Evolutionary conservation across 78 protist genomes (phyloP).

Genomic region (Dictyostelium intermedium): DNA sequence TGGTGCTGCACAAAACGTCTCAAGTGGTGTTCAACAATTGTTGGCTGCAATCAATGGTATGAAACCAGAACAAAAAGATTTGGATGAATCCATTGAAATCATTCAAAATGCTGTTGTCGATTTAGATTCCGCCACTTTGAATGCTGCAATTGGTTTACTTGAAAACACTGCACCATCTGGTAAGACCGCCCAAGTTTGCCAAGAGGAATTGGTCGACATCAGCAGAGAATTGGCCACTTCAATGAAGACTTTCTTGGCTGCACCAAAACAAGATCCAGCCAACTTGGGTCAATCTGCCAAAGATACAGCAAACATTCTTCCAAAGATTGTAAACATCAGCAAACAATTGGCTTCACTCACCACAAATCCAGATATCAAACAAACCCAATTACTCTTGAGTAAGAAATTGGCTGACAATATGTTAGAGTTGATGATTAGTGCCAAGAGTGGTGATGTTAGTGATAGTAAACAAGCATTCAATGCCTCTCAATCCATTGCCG

Average conservation of each 20-base stretch:
- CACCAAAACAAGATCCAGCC: conserved; percentile 61
- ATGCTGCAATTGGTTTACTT: conserved; percentile 75
- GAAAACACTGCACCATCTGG: conserved; percentile 84
- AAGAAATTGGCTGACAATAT: conserved; percentile 77
- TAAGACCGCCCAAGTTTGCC: conserved; percentile 71
- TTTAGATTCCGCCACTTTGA: conserved; percentile 72
- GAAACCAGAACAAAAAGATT: conserved; percentile 72
- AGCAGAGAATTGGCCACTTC: conserved; percentile 59
- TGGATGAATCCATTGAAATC: conserved; percentile 77
- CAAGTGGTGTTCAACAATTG: conserved; percentile 44
- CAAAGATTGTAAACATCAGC: conserved; percentile 67
- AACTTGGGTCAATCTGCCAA: conserved; percentile 71
- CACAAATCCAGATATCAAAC: conserved; percentile 72
- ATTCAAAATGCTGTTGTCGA: conserved; percentile 79
- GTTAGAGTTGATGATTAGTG: conserved; percentile 72
- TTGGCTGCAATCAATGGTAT: conserved; percentile 73
- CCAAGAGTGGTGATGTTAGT: conserved; percentile 74
- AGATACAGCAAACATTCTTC: conserved; percentile 66
- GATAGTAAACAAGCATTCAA: conserved; percentile 66
- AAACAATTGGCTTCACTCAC: conserved; percentile 73
- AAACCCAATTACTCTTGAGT: conserved; percentile 50
- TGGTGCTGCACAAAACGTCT: conserved; percentile 53
- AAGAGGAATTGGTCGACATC: conserved; percentile 76
- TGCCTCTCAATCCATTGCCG: conserved; percentile 74
- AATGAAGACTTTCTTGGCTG: conserved; percentile 72